Evolutionary conservation across 345 rosid species (phyloP).

Genomic region (Pugionium dolabratum): DNA sequence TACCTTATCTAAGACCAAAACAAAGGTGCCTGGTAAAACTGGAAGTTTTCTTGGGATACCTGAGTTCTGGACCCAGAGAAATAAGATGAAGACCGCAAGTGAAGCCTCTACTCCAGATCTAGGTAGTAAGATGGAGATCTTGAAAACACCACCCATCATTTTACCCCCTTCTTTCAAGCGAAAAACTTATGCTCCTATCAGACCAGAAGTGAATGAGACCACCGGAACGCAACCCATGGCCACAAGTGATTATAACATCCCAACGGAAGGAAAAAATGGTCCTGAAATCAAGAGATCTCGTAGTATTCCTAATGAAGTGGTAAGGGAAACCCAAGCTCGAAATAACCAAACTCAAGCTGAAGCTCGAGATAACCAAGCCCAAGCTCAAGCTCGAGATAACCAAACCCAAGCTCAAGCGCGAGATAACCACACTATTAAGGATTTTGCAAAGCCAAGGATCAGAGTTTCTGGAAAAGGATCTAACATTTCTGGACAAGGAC

Average conservation of each 20-base stretch:
- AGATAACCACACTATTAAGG: slow-evolving; percentile 20
- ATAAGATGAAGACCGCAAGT: slow-evolving; percentile 10
- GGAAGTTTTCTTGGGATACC: slow-evolving; percentile 38
- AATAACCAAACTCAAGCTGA: slow-evolving; percentile 2
- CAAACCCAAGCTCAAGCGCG: slow-evolving; percentile 16
- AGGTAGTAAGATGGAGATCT: background rate
- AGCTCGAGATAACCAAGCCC: slow-evolving; percentile 4
- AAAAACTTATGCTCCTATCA: slow-evolving; percentile 26
- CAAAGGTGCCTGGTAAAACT: slow-evolving; percentile 29
- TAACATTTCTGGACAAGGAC: slow-evolving; percentile 24
- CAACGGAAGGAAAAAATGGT: background rate
- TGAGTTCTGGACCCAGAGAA: slow-evolving; percentile 38
- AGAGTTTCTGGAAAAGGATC: slow-evolving; percentile 16
- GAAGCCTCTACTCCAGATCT: slow-evolving; percentile 17
- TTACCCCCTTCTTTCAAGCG: slow-evolving; percentile 41
- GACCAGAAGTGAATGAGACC: slow-evolving; percentile 25
- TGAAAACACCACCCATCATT: slow-evolving; percentile 34
- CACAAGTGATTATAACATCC: slow-evolving; percentile 5
- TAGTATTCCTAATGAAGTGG: slow-evolving; percentile 30
- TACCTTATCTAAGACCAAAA: slow-evolving; percentile 20
- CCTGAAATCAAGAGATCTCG: slow-evolving; percentile 31
- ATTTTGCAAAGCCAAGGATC: slow-evolving; percentile 23
- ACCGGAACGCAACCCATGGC: slow-evolving; percentile 23
- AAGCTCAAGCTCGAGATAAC: background rate
- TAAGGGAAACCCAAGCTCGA: slow-evolving; percentile 31